phyloP scores from a whole-genome alignment of 345 rosid genomes.

The Euphorbia peplus region DNA sequence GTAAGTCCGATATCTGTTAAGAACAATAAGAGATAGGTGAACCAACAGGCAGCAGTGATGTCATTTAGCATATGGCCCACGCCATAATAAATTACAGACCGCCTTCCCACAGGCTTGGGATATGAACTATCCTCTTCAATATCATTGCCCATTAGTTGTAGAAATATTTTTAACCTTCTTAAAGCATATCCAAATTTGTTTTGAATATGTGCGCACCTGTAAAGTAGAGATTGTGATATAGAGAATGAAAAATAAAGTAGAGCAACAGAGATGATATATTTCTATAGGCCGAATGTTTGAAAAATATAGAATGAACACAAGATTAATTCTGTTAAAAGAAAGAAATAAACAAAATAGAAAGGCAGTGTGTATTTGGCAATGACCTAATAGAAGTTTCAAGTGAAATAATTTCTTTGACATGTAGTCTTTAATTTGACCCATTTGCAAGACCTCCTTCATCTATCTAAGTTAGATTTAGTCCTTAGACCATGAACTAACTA shows the following conservation, averaged over 20 bases:
- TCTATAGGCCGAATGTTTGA: neutral
- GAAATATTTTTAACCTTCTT: neutral
- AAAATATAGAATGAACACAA: neutral
- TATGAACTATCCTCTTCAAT: conserved; percentile 47
- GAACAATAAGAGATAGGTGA: conserved; percentile 84
- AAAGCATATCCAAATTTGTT: conserved; percentile 4
- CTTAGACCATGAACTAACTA: too few species aligned
- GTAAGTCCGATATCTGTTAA: conserved; percentile 86
- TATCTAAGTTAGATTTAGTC: neutral
- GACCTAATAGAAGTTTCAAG: neutral
- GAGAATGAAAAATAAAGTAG: neutral
- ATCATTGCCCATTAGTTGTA: conserved; percentile 25
- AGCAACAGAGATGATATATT: neutral
- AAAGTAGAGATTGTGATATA: too few species aligned
- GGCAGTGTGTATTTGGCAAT: too few species aligned
- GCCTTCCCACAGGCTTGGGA: conserved; percentile 61
- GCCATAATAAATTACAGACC: conserved; percentile 74
- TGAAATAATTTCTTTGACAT: neutral
- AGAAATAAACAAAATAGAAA: too few species aligned
- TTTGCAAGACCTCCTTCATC: neutral
- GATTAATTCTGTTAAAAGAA: too few species aligned
- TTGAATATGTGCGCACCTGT: neutral
- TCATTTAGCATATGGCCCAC: conserved; percentile 96
- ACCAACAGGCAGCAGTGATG: conserved; percentile 97
- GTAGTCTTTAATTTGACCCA: neutral